Base-by-base conservation (phyloP, 257 asterid species). In the Eustoma russellianum region DNA sequence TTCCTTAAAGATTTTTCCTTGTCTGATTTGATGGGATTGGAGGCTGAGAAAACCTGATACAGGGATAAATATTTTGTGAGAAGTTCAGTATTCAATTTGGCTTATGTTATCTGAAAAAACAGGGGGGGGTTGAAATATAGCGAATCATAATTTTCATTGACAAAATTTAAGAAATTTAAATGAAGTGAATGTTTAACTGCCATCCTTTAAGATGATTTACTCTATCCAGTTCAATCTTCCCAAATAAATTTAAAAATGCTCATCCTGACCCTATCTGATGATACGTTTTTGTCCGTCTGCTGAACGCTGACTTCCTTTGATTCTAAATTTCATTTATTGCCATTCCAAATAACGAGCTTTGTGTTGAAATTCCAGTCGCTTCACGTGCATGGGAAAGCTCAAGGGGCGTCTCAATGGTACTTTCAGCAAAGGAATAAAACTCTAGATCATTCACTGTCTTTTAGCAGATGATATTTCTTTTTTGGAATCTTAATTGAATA, bases 321-420 rank as follows among this genome's bases (percentile, higher is more conserved):
- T 41, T 9, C 33, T 44, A 12, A 30, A 9, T 48, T 24, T 33
- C 44, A 18, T 19, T 17, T 6, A 24, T 19, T 33, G 43, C 3
- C 28, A 50, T 38, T 41, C 12, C 28, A 8, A 47, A 19, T 16
- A n/a, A 41, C 38, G 47, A 48, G 24, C 34, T 63, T 35, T 48
- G 52, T 57, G 18, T 61, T 30, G 56, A 28, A 60, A 33, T 64
- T 59, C 57, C 82, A 79, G 96, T 86, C 47, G 73, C 83, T 53
- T 86, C 96, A 56, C 85, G 95, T 48, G 96, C 95, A 6, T 86
- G 98, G 98, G 85, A 58, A 62, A 78, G 94, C 82, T 75, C 85
- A 17, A 75, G 79, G 55, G 96, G 86, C 8, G 75, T 77, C 50
- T 83, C 88, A 47, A 55, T 90, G 91, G 85, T 79, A 79, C 55